Base-by-base conservation (phyloP, 371 early-diverging fungal species). In the Apophysomyces ossiformis region DNA sequence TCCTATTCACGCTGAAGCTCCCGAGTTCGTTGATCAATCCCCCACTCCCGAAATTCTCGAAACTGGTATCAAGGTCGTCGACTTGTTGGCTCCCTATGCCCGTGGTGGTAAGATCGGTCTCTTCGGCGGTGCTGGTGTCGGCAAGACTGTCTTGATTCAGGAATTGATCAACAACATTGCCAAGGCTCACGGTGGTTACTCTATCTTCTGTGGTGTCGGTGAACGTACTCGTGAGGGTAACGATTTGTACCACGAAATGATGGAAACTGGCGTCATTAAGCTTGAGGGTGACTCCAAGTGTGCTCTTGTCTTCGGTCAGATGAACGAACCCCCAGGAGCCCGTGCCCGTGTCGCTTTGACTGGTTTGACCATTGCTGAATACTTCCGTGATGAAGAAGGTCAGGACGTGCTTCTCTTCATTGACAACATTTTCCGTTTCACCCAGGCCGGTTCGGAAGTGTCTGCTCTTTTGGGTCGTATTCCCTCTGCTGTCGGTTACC, bases 311-410 rank as follows among this genome's bases (percentile, higher is more conserved):
- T 98, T 94, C 87, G 98, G 98, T 71, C 97, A 98, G 87, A 98
- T 98, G 98, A 98, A 98, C 95, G 98, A 98, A 86, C 97, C 98
- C 84, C 98, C 98, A 71, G 98, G 98, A 84, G 98, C 98, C 74
- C 96, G 98, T 93, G 98, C 98, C 72, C 96, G 98, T 93, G 98
- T 98, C 64, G 98, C 98, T 65, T 84, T 98, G 78, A 98, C 98
- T 66, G 98, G 98, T 76, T 85, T 98, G 78, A 98, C 98, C 77
- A 91, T 98, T 72, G 98, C 98, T 75, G 98, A 98, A 86, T 97
- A 98, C 88, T 98, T 98, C 95, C 96, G 98, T 93, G 98, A 98
- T 83, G 91, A 93, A 74, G 98, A 98, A 85, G 97, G 97, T 72
- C 97, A 98, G 86, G 98, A 98, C 84, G 98, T 98, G 92, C 87